phyloP scores from a whole-genome alignment of 768 basidiomycete species.

The Podaxis carcinomalis region DNA sequence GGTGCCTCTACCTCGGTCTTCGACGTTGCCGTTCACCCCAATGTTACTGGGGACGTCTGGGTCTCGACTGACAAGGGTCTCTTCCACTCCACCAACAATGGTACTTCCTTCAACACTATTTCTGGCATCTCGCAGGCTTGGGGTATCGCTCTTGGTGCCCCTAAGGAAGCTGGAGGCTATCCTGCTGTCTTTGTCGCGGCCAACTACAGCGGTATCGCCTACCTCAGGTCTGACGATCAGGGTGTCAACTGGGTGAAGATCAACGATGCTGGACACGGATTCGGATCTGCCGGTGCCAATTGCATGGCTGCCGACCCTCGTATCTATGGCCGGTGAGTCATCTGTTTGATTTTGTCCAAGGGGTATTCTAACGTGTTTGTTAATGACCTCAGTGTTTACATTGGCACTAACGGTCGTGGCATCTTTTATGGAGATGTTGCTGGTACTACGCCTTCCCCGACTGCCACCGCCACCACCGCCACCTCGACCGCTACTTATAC shows the following conservation, averaged over 20 bases:
- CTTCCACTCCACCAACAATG: slow-evolving; percentile 54
- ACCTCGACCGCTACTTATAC: slow-evolving; percentile 15
- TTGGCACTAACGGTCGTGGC: slow-evolving; percentile 59
- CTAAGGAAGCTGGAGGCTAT: slow-evolving; percentile 40
- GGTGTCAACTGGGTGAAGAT: slow-evolving; percentile 58
- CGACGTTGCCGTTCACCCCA: slow-evolving; percentile 52
- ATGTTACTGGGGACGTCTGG: slow-evolving; percentile 58
- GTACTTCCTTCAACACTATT: slow-evolving; percentile 44
- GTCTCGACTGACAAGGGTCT: slow-evolving; percentile 54
- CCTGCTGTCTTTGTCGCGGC: slow-evolving; percentile 56
- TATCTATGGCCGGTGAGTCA: slow-evolving; percentile 47
- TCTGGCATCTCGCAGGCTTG: slow-evolving; percentile 47
- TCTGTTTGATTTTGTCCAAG: neutral
- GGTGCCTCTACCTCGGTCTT: slow-evolving; percentile 44
- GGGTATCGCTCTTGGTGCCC: slow-evolving; percentile 56
- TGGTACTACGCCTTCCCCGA: slow-evolving; percentile 25
- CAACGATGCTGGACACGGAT: slow-evolving; percentile 54
- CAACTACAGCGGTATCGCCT: slow-evolving; percentile 43
- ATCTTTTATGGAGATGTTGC: slow-evolving; percentile 46
- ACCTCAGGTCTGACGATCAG: slow-evolving; percentile 53
- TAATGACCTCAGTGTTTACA: slow-evolving; percentile 41
- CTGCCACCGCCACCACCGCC: slow-evolving; percentile 22
- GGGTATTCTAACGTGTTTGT: neutral
- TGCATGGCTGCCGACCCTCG: slow-evolving; percentile 48
- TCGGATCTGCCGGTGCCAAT: slow-evolving; percentile 46